These are phyloP conservation scores for Candida andamanensis DNA, from an alignment of 805 yeast species.

Conservation along the genomic window DNA sequence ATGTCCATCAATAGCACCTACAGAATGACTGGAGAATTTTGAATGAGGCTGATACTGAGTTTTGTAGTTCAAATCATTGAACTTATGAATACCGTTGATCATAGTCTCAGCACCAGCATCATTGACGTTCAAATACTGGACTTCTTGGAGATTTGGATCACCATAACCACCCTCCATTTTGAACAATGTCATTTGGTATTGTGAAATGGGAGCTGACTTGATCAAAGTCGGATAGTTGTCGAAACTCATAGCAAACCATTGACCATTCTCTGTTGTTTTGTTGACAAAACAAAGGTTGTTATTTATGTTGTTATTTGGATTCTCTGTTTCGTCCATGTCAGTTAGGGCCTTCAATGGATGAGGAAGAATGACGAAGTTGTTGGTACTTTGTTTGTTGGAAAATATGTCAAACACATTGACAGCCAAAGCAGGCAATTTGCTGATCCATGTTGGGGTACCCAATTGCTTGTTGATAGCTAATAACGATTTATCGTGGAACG, in stretches of 20 bases:
- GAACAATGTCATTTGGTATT: constrained; percentile 44
- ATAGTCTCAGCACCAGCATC: constrained; percentile 19
- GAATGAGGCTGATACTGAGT: constrained; percentile 34
- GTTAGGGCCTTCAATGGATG: constrained; percentile 55
- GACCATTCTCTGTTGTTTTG: constrained; percentile 57
- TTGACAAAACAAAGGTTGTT: constrained; percentile 54
- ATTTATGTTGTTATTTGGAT: constrained; percentile 15
- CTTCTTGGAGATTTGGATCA: constrained; percentile 9
- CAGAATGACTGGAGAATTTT: constrained; percentile 17
- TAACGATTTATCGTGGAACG: constrained; percentile 75
- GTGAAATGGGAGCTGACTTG: constrained; percentile 70
- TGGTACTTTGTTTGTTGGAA: constrained; percentile 14
- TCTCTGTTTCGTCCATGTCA: constrained; percentile 17
- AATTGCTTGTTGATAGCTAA: constrained; percentile 66
- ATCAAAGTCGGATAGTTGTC: constrained; percentile 75
- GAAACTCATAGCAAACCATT: constrained; percentile 85
- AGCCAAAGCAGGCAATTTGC: constrained; percentile 64
- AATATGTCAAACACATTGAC: constrained; percentile 79
- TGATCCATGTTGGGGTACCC: constrained; percentile 78
- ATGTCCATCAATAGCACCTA: constrained; percentile 24
- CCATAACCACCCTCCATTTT: constrained; percentile 17
- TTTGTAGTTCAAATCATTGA: constrained; percentile 21
- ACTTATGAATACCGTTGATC: constrained; percentile 34
- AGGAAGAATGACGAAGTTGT: constrained; percentile 50
- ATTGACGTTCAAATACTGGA: constrained; percentile 6